phyloP scores from a whole-genome alignment of 768 basidiomycete genomes.

The Candolleomyces efflorescens region DNA sequence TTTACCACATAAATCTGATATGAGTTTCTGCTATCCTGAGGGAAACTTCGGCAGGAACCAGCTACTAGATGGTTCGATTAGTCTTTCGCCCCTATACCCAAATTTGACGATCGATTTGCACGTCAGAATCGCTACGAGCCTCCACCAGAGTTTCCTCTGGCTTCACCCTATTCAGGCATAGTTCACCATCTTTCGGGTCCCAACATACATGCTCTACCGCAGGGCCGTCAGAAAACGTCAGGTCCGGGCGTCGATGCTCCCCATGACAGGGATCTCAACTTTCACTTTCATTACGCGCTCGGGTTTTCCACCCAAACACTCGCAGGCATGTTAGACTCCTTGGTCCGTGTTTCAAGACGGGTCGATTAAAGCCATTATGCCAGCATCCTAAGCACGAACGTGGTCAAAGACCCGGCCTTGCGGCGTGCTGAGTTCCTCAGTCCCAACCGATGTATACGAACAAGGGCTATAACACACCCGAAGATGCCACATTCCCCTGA shows the following conservation, averaged over 20 bases:
- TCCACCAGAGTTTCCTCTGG: slow-evolving; percentile 96
- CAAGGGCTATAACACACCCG: slow-evolving; percentile 63
- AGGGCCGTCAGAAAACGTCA: slow-evolving; percentile 69
- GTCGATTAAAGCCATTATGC: slow-evolving; percentile 76
- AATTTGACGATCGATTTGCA: slow-evolving; percentile 95
- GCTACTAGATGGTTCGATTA: slow-evolving; percentile 94
- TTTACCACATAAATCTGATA: slow-evolving; percentile 66
- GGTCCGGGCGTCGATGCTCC: slow-evolving; percentile 73
- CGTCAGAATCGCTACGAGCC: slow-evolving; percentile 85
- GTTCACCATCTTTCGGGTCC: slow-evolving; percentile 91
- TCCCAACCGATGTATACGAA: slow-evolving; percentile 53
- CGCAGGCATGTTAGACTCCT: slow-evolving; percentile 83
- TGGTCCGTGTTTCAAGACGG: slow-evolving; percentile 85
- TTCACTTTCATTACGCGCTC: slow-evolving; percentile 69
- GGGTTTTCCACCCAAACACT: slow-evolving; percentile 76
- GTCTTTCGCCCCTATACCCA: slow-evolving; percentile 96
- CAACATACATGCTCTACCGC: slow-evolving; percentile 82
- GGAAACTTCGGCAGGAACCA: slow-evolving; percentile 92
- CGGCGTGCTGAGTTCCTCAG: slow-evolving; percentile 61
- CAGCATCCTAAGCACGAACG: slow-evolving; percentile 68
- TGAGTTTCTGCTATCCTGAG: slow-evolving; percentile 56
- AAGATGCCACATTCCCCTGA: slow-evolving; percentile 58
- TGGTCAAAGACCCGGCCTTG: slow-evolving; percentile 47
- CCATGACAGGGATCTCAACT: slow-evolving; percentile 59
- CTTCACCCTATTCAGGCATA: slow-evolving; percentile 87